phyloP scores from a whole-genome alignment of 495 filamentous ascomycete genomes.

The Clohesyomyces aquaticus region DNA sequence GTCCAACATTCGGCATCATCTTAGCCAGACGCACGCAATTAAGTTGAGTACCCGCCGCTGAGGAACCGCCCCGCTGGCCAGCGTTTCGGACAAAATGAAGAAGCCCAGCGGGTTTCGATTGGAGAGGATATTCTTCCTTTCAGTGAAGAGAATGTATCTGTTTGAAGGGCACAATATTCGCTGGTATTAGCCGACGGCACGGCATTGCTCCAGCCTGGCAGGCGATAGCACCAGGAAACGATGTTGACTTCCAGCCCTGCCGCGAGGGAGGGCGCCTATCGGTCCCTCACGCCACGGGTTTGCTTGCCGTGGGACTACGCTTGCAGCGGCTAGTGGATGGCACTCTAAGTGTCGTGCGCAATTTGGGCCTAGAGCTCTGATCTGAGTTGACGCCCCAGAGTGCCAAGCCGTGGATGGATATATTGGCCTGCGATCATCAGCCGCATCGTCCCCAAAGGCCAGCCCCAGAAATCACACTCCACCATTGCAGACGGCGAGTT shows the following conservation, averaged over 20 bases:
- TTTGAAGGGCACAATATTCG: conserved; percentile 17
- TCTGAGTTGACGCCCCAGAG: conserved; percentile 38
- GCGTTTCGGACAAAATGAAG: conserved; percentile 26
- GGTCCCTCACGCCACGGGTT: conserved; percentile 35
- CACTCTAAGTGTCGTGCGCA: conserved; percentile 25
- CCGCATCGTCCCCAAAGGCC: conserved; percentile 27
- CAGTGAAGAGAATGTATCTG: not conserved
- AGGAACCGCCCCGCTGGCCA: conserved; percentile 33
- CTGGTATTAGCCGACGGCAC: conserved; percentile 40
- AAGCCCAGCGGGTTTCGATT: not conserved
- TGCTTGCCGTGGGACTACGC: conserved; percentile 34
- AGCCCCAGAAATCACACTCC: not conserved
- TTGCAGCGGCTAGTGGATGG: conserved; percentile 38
- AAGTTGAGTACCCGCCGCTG: conserved; percentile 1
- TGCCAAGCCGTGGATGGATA: conserved; percentile 30
- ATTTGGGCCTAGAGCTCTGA: conserved; percentile 39
- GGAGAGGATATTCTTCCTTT: conserved; percentile 22
- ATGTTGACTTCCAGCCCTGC: conserved; percentile 25
- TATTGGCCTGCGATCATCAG: conserved; percentile 40
- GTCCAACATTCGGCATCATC: conserved; percentile 14
- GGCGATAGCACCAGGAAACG: conserved; percentile 25
- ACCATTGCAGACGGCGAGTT: conserved; percentile 1
- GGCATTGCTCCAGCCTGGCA: conserved; percentile 15
- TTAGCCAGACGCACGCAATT: conserved; percentile 30
- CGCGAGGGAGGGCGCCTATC: conserved; percentile 26